Percentiles rank a stretch among this genome's conserved stretches.
These are phyloP conservation scores for Crassisporium funariophilum DNA, from an alignment of 768 basidiomycete genomes.

Conservation along the genomic window DNA sequence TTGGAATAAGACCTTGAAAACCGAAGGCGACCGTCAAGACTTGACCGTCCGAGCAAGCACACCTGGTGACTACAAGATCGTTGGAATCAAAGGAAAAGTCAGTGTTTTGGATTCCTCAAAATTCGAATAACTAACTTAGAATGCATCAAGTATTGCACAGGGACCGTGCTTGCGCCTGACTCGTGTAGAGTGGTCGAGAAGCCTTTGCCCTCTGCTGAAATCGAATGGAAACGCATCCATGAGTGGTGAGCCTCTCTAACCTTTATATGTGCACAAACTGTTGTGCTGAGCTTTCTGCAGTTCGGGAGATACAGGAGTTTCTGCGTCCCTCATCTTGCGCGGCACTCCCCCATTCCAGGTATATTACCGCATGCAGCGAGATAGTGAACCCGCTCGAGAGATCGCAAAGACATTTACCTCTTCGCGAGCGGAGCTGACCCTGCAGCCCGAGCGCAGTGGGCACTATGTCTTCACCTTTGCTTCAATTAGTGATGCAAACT, in stretches of 20 bases:
- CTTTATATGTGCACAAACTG: conserved; percentile 1
- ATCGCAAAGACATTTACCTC: conserved; percentile 58
- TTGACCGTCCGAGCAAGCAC: conserved; percentile 52
- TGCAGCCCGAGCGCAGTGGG: conserved; percentile 88
- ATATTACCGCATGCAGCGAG: conserved; percentile 72
- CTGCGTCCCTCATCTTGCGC: conserved; percentile 81
- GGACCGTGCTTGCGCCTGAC: conserved; percentile 84
- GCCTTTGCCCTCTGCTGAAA: conserved; percentile 79
- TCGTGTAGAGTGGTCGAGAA: conserved; percentile 75
- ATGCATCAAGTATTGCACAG: conserved; percentile 72
- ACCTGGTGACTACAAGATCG: conserved; percentile 79
- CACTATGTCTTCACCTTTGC: conserved; percentile 85
- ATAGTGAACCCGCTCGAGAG: conserved; percentile 65
- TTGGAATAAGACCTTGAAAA: conserved; percentile 66
- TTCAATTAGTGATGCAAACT: conserved; percentile 81
- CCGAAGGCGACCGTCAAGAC: conserved; percentile 44
- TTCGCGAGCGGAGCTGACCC: conserved; percentile 78
- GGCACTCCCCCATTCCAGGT: conserved; percentile 90
- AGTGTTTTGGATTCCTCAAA: conserved; percentile 2
- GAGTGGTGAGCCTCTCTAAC: conserved; percentile 64
- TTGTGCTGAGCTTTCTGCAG: conserved; percentile 36
- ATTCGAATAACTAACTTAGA: conserved; percentile 7
- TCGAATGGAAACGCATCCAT: conserved; percentile 86
- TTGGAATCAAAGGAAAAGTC: conserved; percentile 71
- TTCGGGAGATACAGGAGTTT: conserved; percentile 90